These are phyloP conservation scores for Populus pruinosa DNA, from an alignment of 345 rosid species.

Conservation along the genomic window DNA sequence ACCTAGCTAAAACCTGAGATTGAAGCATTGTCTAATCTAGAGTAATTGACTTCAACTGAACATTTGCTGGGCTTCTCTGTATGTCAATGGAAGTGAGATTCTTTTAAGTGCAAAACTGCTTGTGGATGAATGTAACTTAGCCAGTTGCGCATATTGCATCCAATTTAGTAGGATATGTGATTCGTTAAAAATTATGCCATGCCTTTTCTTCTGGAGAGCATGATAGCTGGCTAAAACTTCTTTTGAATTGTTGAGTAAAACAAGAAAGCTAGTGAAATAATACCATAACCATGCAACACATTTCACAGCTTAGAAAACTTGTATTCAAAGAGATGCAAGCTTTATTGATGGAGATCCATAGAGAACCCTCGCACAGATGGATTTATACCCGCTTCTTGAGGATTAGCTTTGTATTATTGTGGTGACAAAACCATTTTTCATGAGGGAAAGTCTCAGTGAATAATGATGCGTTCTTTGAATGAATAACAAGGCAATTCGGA, in stretches of 20 bases:
- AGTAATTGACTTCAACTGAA: neutral
- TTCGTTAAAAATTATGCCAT: neutral
- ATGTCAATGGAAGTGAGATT: neutral
- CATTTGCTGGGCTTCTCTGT: neutral
- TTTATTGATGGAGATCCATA: neutral
- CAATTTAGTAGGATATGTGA: too few relatives aligned
- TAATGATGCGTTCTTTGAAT: too few relatives aligned
- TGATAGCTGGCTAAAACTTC: neutral
- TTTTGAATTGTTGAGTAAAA: neutral
- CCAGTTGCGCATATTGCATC: neutral
- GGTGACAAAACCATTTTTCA: too few relatives aligned
- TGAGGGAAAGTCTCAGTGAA: too few relatives aligned
- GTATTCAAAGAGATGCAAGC: neutral
- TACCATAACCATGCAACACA: neutral
- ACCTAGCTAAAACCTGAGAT: neutral
- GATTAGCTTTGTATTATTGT: too few relatives aligned
- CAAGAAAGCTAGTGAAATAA: neutral
- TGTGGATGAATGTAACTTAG: neutral
- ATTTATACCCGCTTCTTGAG: too few relatives aligned
- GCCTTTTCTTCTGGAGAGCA: neutral
- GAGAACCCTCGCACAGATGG: too few relatives aligned
- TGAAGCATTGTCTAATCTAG: neutral
- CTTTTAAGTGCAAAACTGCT: neutral
- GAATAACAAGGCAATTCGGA: too few relatives aligned
- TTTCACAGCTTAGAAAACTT: neutral